Conservation (phyloP, 2,329 filamentous ascomycete species). For the Akanthomyces dipterigenus region DNA sequence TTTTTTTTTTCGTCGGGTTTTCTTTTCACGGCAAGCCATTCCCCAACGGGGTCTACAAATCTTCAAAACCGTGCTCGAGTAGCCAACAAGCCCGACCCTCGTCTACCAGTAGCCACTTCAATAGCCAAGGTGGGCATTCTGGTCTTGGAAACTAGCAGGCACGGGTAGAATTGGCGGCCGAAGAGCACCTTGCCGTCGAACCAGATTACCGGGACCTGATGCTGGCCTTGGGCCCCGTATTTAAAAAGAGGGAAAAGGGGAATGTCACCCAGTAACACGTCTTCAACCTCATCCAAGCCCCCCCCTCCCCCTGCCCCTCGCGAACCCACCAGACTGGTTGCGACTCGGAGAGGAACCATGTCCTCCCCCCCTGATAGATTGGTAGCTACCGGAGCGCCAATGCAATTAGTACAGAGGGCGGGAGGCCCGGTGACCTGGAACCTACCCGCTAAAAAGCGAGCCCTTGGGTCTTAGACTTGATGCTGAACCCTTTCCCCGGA, state of each 20-base stretch:
- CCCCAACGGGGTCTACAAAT: no score
- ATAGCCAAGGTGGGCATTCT: neutral
- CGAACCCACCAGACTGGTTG: neutral
- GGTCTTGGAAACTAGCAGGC: neutral
- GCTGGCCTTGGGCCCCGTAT: neutral
- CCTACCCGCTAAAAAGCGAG: neutral
- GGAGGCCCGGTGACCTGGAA: slow-evolving; percentile 8
- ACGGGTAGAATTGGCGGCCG: neutral
- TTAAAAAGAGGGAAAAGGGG: neutral
- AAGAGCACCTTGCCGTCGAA: neutral
- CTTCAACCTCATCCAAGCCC: neutral
- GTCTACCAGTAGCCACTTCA: neutral
- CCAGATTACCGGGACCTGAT: slow-evolving; percentile 10
- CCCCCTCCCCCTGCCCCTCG: neutral
- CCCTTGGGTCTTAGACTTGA: slow-evolving; percentile 2
- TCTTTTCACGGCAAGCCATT: no score
- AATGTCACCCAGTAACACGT: neutral
- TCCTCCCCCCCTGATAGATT: neutral
- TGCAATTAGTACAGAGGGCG: neutral
- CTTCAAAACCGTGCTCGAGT: neutral
- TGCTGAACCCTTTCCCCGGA: slow-evolving; percentile 10
- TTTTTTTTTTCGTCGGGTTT: no score
- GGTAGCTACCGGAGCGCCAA: neutral
- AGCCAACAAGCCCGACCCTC: no score
- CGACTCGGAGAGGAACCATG: neutral